Evolutionary conservation across 495 filamentous ascomycete genomes (phyloP), one percentile per base, ranked within the genome.

Genomic region (Rusavskia elegans): DNA sequence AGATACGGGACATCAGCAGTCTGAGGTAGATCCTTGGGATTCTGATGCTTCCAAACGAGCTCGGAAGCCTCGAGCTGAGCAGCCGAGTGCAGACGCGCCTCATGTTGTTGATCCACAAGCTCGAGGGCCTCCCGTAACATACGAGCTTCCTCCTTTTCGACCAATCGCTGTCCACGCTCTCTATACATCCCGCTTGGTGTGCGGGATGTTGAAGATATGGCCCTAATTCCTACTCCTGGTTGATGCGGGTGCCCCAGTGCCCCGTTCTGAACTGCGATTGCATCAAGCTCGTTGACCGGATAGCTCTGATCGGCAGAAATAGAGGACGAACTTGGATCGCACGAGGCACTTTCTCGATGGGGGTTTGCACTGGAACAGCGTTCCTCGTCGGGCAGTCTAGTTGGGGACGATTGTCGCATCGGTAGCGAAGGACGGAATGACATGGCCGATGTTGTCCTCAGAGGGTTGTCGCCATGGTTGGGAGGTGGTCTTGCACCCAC

Each of bases 51-150:
- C 78, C 80, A 92, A 20, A 95, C 87, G 4, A 94, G 71, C 59
- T 94, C 84, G 3, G 87, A 83, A 1, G 89, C 89, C 63, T 95
- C 89, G 53, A 89, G 76, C 54, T 89, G 81, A 9, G 89, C 89
- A 21, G 83, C 85, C 9, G 77, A 64, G 58, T 89, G 82, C 23
- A 94, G 53, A 27, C 77, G 73, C 48, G 71, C 65, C 27, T 93
- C 86, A 37, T 86, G 83, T 2, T 82, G 66, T 39, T 85, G 48
- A 59, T 85, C 80, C 78, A 92, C 80, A 58, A 84, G 82, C 53
- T 89, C 79, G 67, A 95, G 75, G 14, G 88, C 89, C 63, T 84
- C 76, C 7, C 86, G 78, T 42, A 95, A 62, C 7, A 83, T 82
- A 23, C 78, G 71, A 1, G 85, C 84, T 62, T 95, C 87, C 61